Evolutionary conservation across 2,329 filamentous ascomycete species (phyloP).

Genomic region (Metarhizium robertsii): DNA sequence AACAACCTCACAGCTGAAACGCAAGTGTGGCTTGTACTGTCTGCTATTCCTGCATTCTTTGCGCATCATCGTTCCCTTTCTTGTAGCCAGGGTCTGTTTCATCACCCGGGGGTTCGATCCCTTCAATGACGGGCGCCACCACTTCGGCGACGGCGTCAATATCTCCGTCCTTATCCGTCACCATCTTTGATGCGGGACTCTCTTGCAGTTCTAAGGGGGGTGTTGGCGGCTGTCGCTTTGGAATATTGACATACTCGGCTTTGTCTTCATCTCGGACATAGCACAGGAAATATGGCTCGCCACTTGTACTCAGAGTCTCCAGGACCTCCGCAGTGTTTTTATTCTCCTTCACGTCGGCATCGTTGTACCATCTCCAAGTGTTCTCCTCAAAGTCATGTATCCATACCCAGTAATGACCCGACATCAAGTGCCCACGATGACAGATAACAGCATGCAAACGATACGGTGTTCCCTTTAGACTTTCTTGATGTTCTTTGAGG

Average conservation of each 20-base stretch:
- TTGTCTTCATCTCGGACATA: conserved; percentile 66
- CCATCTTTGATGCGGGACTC: not conserved
- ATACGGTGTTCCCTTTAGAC: conserved; percentile 60
- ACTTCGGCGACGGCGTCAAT: conserved; percentile 7
- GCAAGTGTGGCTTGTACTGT: not conserved
- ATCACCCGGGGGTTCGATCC: not conserved
- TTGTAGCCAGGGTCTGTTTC: not conserved
- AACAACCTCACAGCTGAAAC: not conserved
- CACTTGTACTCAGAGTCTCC: conserved; percentile 52
- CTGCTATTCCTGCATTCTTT: not conserved
- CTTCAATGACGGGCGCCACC: not conserved
- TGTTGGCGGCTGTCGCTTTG: conserved; percentile 24
- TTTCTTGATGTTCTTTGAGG: conserved; percentile 26
- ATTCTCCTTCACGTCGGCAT: conserved; percentile 65
- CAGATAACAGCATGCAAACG: conserved; percentile 88
- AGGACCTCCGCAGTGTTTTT: conserved; percentile 61
- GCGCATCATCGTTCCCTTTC: not conserved
- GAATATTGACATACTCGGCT: conserved; percentile 40
- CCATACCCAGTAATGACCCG: conserved; percentile 95
- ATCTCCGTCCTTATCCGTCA: conserved; percentile 17
- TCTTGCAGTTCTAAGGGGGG: conserved; percentile 6
- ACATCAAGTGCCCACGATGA: conserved; percentile 63
- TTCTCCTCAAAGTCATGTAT: conserved; percentile 78
- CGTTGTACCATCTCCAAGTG: conserved; percentile 92
- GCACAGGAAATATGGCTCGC: conserved; percentile 75